Conservation (phyloP, 495 filamentous ascomycete species). For the Neurospora terricola region DNA sequence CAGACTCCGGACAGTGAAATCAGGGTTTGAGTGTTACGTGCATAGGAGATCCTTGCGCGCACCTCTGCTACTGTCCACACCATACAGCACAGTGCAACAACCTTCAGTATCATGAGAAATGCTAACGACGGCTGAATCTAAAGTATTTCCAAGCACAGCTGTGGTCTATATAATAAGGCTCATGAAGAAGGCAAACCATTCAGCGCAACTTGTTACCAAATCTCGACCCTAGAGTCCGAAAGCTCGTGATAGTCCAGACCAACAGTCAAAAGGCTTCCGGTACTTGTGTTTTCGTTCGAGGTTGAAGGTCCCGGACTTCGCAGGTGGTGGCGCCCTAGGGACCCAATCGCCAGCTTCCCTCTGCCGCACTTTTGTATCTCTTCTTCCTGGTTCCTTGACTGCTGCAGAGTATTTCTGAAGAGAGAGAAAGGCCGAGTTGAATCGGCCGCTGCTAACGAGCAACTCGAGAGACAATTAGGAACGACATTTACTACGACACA, state of each 20-base stretch:
- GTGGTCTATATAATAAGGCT: background rate
- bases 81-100: background rate
- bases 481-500: background rate
- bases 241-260: background rate
- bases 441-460: background rate
- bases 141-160: background rate
- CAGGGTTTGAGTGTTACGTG: background rate
- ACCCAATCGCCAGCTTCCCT: background rate
- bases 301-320: background rate
- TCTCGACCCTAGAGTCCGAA: background rate
- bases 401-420: background rate
- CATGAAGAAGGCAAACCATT: background rate
- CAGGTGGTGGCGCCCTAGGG: background rate
- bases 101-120: background rate
- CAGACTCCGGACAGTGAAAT: background rate
- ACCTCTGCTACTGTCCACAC: background rate
- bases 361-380: background rate
- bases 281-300: background rate
- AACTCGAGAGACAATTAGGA: background rate
- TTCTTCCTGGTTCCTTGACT: background rate
- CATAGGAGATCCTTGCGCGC: background rate
- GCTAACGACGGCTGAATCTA: background rate
- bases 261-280: background rate
- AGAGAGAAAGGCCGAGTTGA: background rate
- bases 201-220: background rate